Percentiles rank a stretch among this genome's conserved stretches.
These are phyloP conservation scores for Rhynchospora pubera DNA, from an alignment of 176 grass and related monocot genomes.

Conservation along the genomic window DNA sequence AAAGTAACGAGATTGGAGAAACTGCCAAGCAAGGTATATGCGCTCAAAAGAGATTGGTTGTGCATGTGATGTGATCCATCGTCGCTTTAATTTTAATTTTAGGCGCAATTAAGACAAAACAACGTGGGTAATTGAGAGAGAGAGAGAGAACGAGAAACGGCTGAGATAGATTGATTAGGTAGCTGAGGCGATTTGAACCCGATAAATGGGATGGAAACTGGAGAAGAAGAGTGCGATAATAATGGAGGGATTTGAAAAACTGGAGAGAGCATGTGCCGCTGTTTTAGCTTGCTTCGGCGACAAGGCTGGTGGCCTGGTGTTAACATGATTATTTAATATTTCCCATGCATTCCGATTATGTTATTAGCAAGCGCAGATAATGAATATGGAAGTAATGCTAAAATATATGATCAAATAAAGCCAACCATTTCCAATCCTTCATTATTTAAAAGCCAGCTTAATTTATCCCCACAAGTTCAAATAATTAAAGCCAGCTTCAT, in stretches of 20 bases:
- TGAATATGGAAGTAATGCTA: too few species aligned
- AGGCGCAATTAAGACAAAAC: constrained; percentile 2
- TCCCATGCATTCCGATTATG: too few species aligned
- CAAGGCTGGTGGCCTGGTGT: too few species aligned
- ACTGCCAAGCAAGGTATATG: constrained; percentile 21
- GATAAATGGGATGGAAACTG: background rate
- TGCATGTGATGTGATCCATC: constrained; percentile 15
- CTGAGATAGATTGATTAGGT: background rate
- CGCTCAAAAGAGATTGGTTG: background rate
- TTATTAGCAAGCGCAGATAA: too few species aligned
- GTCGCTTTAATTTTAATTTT: background rate
- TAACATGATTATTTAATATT: too few species aligned
- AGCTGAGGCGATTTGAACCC: background rate
- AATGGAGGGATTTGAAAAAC: background rate
- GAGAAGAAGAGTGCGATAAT: background rate
- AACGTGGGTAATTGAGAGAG: background rate
- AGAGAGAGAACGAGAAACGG: background rate
- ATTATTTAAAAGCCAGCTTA: too few species aligned
- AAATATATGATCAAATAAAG: too few species aligned
- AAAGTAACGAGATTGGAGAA: background rate
- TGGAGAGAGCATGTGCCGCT: background rate
- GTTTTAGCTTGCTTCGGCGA: background rate
- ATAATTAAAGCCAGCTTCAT: too few species aligned
- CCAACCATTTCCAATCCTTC: too few species aligned
- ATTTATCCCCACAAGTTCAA: too few species aligned